Evolutionary conservation across 2,329 filamentous ascomycete species (phyloP), one percentile per base, ranked within the genome.

Genomic region (Beauveria bassiana): DNA sequence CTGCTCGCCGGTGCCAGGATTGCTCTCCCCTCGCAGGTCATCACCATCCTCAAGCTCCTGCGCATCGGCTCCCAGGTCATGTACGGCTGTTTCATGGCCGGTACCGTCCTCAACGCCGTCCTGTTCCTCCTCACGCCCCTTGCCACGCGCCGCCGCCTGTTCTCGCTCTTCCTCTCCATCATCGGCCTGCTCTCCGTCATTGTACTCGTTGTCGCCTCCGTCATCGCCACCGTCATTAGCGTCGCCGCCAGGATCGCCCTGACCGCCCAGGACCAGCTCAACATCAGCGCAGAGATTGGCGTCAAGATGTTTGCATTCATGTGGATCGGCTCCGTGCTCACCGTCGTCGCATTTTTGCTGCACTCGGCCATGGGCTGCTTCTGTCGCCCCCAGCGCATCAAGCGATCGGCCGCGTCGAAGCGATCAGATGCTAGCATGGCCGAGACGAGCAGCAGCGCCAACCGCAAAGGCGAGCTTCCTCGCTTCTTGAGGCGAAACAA

Each of bases 31-130:
- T 79, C 83, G 34, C 77, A 92, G 64, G 85, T 96, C 68, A 82
- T 84, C 70, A 81, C 86, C 64, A 87, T 93, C 66, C 84, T 97
- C 55, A 79, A 81, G 63, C 82, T 96, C 62, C 87, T 96, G 66
- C 82, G 83, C 61, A 80, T 88, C 62, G 89, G 87, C 52, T 93
- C 89, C 9, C 83, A 90, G 70, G 84, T 89, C 81, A 96, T 97
- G 92, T 96, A 96, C 70, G 89, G 84, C 64, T 87, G 93, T 74
- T 96, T 96, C 81, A 77, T 97, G 54, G 80, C 86, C 8, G 87
- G 86, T 55, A 80, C 85, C 49, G 79, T 87, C 67, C 78, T 96
- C 69, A 86, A 85, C 71, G 87, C 90, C 69, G 70, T 93, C 66
- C 83, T 92, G 67, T 84, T 95, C 64, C 83, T 93, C 70, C 67